Evolutionary conservation across 495 filamentous ascomycete genomes (phyloP).

Genomic region (Talaromyces trachyspermus): DNA sequence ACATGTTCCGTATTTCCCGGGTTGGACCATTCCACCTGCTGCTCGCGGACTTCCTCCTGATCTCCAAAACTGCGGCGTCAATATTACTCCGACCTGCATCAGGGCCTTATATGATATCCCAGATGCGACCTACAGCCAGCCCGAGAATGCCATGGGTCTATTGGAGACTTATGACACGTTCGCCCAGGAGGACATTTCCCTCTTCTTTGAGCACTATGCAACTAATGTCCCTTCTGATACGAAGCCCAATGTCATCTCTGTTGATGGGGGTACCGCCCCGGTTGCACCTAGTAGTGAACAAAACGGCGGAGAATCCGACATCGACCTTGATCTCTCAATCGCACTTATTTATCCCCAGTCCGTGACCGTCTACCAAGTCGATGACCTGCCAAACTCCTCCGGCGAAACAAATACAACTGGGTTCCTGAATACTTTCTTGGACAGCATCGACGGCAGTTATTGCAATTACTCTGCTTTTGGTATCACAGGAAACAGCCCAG

Average conservation of each 20-base stretch:
- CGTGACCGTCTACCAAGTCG: slow-evolving; percentile 49
- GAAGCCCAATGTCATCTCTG: slow-evolving; percentile 31
- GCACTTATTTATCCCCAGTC: slow-evolving; percentile 46
- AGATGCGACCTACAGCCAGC: slow-evolving; percentile 14
- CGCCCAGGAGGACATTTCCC: slow-evolving; percentile 48
- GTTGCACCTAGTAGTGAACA: slow-evolving; percentile 17
- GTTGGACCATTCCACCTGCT: slow-evolving; percentile 34
- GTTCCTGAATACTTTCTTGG: slow-evolving; percentile 44
- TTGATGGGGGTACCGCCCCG: slow-evolving; percentile 36
- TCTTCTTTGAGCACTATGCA: slow-evolving; percentile 46
- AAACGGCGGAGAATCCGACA: slow-evolving; percentile 34
- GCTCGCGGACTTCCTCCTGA: not conserved
- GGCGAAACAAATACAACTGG: slow-evolving; percentile 28
- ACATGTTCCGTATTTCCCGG: slow-evolving; percentile 1
- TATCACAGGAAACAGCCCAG: slow-evolving; percentile 10
- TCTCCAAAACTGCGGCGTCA: slow-evolving; percentile 31
- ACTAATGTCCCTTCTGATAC: slow-evolving; percentile 32
- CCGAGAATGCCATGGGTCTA: slow-evolving; percentile 45
- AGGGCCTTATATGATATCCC: slow-evolving; percentile 47
- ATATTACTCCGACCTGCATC: slow-evolving; percentile 48
- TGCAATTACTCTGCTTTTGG: slow-evolving; percentile 17
- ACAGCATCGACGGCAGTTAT: slow-evolving; percentile 46
- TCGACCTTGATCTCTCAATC: slow-evolving; percentile 29
- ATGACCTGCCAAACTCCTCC: slow-evolving; percentile 41
- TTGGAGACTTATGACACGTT: slow-evolving; percentile 42